Evolutionary conservation across 495 filamentous ascomycete species (phyloP).

Genomic region (Trichocladium antarcticum): DNA sequence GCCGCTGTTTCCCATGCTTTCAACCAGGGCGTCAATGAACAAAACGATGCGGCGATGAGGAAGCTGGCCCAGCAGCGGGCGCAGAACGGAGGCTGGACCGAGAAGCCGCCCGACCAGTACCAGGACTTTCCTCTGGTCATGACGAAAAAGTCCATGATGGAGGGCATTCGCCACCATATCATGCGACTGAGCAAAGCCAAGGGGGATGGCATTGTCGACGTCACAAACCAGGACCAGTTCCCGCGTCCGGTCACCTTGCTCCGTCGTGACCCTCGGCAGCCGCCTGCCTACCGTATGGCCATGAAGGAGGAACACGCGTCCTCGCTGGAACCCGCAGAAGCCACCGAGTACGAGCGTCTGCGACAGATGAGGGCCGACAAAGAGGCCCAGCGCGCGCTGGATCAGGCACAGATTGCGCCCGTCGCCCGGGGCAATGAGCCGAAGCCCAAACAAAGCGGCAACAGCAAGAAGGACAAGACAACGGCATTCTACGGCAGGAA

Average conservation of each 20-base stretch:
- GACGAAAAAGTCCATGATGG: conserved; percentile 66
- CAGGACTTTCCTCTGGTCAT: conserved; percentile 63
- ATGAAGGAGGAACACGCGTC: conserved; percentile 45
- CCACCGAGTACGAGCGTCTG: conserved; percentile 60
- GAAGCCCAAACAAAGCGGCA: conserved; percentile 49
- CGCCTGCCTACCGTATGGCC: conserved; percentile 42
- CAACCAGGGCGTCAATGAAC: background rate
- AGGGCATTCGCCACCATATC: conserved; percentile 76
- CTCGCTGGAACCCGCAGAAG: conserved; percentile 38
- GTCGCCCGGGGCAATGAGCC: conserved; percentile 38
- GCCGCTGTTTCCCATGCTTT: background rate
- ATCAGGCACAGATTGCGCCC: conserved; percentile 82
- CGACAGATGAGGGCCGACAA: conserved; percentile 56
- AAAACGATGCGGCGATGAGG: conserved; percentile 3
- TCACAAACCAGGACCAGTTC: conserved; percentile 67
- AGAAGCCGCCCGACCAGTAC: conserved; percentile 41
- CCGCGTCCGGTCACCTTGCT: conserved; percentile 78
- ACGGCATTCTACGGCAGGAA: conserved; percentile 41
- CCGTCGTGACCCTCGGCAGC: conserved; percentile 74
- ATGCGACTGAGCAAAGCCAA: conserved; percentile 49
- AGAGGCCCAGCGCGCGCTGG: conserved; percentile 69
- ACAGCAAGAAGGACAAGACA: conserved; percentile 70
- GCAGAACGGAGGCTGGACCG: conserved; percentile 51
- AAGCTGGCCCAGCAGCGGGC: conserved; percentile 26
- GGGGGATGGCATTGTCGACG: conserved; percentile 44